A percentile compares a stretch with the other conserved stretches of the same genome.
Evolutionary conservation across 129 eudicot species (phyloP).

Genomic region (Artemisia argyi): DNA sequence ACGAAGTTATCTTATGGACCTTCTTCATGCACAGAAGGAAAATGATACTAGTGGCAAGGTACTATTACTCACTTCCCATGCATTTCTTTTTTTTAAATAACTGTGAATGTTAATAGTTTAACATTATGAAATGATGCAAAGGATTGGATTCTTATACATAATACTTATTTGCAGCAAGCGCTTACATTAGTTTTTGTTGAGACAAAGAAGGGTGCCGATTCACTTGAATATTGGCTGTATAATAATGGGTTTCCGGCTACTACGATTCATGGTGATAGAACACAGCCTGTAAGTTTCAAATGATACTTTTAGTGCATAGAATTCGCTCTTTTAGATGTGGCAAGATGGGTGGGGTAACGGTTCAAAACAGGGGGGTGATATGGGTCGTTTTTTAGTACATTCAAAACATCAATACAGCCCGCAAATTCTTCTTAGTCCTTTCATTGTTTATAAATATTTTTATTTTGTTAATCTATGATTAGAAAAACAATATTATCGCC

Average conservation of each 20-base stretch:
- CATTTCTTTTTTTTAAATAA: not conserved
- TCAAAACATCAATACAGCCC: too few relatives aligned
- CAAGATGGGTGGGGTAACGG: not conserved
- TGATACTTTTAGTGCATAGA: not conserved
- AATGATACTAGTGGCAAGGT: slow-evolving; percentile 23
- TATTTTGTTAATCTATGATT: not conserved
- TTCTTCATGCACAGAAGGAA: slow-evolving; percentile 33
- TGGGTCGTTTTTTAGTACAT: not conserved
- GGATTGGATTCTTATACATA: not conserved
- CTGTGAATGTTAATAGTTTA: not conserved
- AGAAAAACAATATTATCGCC: not conserved
- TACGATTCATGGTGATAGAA: slow-evolving; percentile 32
- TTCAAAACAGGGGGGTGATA: not conserved
- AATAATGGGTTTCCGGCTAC: slow-evolving; percentile 52
- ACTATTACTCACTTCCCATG: not conserved
- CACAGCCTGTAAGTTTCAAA: slow-evolving; percentile 29
- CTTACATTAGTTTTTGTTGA: slow-evolving; percentile 74
- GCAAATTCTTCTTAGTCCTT: too few relatives aligned
- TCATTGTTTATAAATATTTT: not conserved
- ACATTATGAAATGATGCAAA: not conserved
- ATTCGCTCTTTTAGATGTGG: not conserved
- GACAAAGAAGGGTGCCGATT: slow-evolving; percentile 87
- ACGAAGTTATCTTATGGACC: slow-evolving; percentile 36
- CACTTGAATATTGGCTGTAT: slow-evolving; percentile 70
- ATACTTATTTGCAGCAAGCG: slow-evolving; percentile 52